These are phyloP conservation scores for Tarenaya hassleriana DNA, from an alignment of 345 rosid species.

Conservation along the genomic window DNA sequence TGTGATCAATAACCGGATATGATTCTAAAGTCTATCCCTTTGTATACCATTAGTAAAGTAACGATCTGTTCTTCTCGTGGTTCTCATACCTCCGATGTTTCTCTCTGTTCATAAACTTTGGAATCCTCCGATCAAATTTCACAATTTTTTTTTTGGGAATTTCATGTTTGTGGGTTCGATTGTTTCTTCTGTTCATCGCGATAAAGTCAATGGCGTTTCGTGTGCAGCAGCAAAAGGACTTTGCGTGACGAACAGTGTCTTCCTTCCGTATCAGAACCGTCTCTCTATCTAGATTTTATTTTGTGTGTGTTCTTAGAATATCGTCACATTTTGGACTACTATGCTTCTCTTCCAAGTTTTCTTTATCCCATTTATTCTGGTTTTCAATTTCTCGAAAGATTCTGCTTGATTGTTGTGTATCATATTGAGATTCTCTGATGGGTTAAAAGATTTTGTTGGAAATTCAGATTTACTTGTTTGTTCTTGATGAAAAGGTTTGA, in stretches of 20 bases:
- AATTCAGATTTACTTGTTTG: too few relatives aligned
- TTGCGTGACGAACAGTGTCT: constrained; percentile 27
- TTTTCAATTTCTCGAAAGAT: constrained; percentile 19
- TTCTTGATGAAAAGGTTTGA: too few relatives aligned
- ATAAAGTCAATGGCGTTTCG: constrained; percentile 28
- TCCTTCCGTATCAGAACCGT: constrained; percentile 29
- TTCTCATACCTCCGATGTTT: neutral
- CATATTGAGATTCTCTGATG: too few relatives aligned
- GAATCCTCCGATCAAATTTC: constrained; percentile 16
- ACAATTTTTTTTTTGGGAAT: neutral
- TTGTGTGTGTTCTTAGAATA: constrained; percentile 10
- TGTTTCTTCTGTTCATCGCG: constrained; percentile 4
- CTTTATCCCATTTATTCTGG: constrained; percentile 13
- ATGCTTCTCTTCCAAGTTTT: constrained; percentile 22
- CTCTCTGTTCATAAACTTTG: constrained; percentile 11
- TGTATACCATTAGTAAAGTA: too few relatives aligned
- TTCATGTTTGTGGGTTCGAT: constrained; percentile 17
- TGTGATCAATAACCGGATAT: constrained; percentile 35
- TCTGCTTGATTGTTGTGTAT: constrained; percentile 4
- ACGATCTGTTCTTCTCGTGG: constrained; percentile 1
- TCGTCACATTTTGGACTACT: constrained; percentile 21
- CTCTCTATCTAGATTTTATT: neutral
- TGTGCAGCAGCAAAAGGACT: constrained; percentile 26
- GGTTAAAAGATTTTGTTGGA: too few relatives aligned
- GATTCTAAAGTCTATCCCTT: constrained; percentile 3